Percentiles rank a stretch among this genome's conserved stretches.
phyloP scores from a whole-genome alignment of 768 basidiomycete genomes.

The Xerocomus spinulosus region DNA sequence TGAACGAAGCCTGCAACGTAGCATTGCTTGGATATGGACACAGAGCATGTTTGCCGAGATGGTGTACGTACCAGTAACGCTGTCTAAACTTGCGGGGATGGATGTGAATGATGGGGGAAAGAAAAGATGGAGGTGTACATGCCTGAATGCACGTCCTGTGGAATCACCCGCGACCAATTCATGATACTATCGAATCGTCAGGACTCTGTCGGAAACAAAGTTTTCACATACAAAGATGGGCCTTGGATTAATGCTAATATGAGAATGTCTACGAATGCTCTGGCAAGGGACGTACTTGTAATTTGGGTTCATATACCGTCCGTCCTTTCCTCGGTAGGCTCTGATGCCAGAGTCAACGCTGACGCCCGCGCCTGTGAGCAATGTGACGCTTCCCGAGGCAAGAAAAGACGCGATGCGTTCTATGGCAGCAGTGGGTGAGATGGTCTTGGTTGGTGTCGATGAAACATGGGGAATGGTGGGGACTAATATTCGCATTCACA shows the following conservation, averaged over 20 bases:
- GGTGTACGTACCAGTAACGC: constrained; percentile 65
- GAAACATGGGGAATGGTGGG: constrained; percentile 67
- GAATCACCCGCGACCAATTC: constrained; percentile 71
- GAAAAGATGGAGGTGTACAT: constrained; percentile 15
- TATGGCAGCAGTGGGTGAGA: constrained; percentile 49
- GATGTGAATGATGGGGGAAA: constrained; percentile 3
- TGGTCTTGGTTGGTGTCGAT: constrained; percentile 30
- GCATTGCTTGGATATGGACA: not conserved
- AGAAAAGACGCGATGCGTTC: constrained; percentile 65
- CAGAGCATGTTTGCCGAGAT: not conserved
- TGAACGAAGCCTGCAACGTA: constrained; percentile 52
- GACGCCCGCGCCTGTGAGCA: constrained; percentile 90
- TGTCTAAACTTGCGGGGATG: constrained; percentile 43
- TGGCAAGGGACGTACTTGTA: constrained; percentile 55
- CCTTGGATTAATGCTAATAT: constrained; percentile 33
- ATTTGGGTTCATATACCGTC: constrained; percentile 86
- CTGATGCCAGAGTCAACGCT: constrained; percentile 94
- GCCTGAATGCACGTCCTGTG: constrained; percentile 71
- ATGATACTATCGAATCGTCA: constrained; percentile 53
- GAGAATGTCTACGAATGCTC: not conserved
- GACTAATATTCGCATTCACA: constrained; percentile 74
- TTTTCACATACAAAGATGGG: constrained; percentile 48
- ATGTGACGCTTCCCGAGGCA: constrained; percentile 59
- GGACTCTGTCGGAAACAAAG: not conserved
- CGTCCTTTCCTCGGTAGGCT: constrained; percentile 86